phyloP scores from a whole-genome alignment of 2,329 filamentous ascomycete species.

The Chaetomiaceae sp. region DNA sequence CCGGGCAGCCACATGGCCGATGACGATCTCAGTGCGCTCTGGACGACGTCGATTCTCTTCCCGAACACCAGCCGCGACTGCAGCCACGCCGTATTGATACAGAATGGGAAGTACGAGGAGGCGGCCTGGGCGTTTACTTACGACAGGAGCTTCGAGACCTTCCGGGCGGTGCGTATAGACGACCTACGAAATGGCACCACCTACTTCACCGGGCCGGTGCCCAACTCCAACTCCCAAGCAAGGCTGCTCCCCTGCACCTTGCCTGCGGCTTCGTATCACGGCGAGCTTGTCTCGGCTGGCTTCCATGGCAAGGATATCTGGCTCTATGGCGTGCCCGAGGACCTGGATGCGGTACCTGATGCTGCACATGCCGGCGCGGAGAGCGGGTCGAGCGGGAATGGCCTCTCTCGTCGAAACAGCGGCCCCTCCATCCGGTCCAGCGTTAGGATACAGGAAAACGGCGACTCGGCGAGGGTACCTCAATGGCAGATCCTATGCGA shows the following conservation, averaged over 20 bases:
- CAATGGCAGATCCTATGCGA: conserved; percentile 68
- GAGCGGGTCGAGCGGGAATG: conserved; percentile 23
- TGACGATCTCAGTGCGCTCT: conserved; percentile 67
- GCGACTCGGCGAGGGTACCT: conserved; percentile 41
- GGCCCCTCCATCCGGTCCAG: conserved; percentile 39
- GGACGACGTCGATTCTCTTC: conserved; percentile 82
- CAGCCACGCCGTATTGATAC: conserved; percentile 68
- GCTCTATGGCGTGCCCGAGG: conserved; percentile 73
- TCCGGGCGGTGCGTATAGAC: conserved; percentile 70
- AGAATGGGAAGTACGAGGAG: conserved; percentile 57
- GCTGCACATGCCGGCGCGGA: conserved; percentile 29
- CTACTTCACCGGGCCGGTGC: conserved; percentile 69
- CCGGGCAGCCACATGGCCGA: conserved; percentile 61
- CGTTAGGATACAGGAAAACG: conserved; percentile 33
- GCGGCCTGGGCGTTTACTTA: conserved; percentile 74
- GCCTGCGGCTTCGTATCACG: conserved; percentile 62
- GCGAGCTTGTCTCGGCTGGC: conserved; percentile 68
- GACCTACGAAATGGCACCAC: conserved; percentile 71
- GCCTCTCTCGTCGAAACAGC: conserved; percentile 37
- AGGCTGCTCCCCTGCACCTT: conserved; percentile 63
- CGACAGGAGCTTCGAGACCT: conserved; percentile 70
- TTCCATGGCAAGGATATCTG: conserved; percentile 70
- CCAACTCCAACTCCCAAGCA: conserved; percentile 46
- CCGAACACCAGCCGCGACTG: conserved; percentile 75
- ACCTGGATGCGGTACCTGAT: conserved; percentile 59